Percentiles rank a stretch among this genome's conserved stretches.
Conservation (phyloP, 306 rosid species). For the Vicia faba region DNA sequence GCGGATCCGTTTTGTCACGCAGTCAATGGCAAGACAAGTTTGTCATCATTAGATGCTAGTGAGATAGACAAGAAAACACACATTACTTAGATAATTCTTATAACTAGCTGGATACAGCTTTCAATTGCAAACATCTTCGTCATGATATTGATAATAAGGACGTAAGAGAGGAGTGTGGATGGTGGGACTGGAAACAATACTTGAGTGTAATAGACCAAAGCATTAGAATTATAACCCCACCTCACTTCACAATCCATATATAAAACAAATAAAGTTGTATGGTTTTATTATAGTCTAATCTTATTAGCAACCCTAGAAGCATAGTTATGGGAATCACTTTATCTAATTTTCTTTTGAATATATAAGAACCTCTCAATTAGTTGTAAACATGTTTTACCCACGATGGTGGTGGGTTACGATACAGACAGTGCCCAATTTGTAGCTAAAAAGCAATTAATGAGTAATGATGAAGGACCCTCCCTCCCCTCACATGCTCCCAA, state of each 20-base stretch:
- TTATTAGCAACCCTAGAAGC: neutral
- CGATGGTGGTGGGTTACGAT: slow-evolving; percentile 28
- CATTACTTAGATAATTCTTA: neutral
- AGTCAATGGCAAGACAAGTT: too few relatives aligned
- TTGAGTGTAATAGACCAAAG: slow-evolving; percentile 28
- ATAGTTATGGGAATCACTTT: neutral
- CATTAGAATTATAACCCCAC: slow-evolving; percentile 46
- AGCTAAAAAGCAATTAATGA: slow-evolving; percentile 34
- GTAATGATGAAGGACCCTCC: slow-evolving; percentile 34
- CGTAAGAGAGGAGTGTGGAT: neutral
- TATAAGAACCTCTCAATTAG: slow-evolving; percentile 29
- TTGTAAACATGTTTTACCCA: slow-evolving; percentile 37
- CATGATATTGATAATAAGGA: slow-evolving; percentile 16
- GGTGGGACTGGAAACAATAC: neutral
- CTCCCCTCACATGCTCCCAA: slow-evolving; percentile 50
- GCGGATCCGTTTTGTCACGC: too few relatives aligned
- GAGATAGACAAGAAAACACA: neutral
- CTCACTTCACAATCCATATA: slow-evolving; percentile 32
- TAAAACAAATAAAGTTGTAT: neutral
- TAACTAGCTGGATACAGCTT: slow-evolving; percentile 32
- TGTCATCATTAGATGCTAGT: neutral
- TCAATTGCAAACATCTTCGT: slow-evolving; percentile 34
- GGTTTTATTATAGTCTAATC: neutral
- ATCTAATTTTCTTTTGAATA: slow-evolving; percentile 27
- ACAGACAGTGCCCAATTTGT: slow-evolving; percentile 40